These are phyloP conservation scores for Xylaria venustula DNA, from an alignment of 495 filamentous ascomycete genomes.

Conservation along the genomic window DNA sequence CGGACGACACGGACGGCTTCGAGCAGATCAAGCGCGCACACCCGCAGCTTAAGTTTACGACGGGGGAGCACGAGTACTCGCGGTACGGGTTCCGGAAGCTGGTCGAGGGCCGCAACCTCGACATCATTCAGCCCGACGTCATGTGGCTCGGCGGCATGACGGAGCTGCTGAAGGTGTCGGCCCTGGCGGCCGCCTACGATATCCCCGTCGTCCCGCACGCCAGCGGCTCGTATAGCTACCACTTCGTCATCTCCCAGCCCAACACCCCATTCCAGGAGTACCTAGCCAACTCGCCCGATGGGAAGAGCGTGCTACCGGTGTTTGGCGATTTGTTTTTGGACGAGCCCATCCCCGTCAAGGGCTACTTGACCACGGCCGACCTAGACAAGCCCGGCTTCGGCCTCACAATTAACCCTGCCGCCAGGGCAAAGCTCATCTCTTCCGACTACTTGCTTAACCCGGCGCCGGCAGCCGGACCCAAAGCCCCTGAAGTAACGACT, in stretches of 20 bases:
- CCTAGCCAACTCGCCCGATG: constrained; percentile 85
- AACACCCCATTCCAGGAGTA: constrained; percentile 96
- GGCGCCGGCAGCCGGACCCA: constrained; percentile 61
- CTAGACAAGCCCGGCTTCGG: constrained; percentile 91
- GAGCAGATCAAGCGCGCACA: constrained; percentile 84
- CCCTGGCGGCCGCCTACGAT: constrained; percentile 87
- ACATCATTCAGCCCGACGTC: constrained; percentile 92
- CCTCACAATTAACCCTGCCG: constrained; percentile 76
- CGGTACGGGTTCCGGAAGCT: constrained; percentile 92
- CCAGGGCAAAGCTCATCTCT: constrained; percentile 67
- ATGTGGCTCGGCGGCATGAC: constrained; percentile 97
- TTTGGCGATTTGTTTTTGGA: constrained; percentile 90
- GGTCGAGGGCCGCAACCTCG: constrained; percentile 84
- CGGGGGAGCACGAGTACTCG: constrained; percentile 92
- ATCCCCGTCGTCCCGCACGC: constrained; percentile 93
- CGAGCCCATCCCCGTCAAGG: constrained; percentile 82
- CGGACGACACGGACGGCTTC: constrained; percentile 89
- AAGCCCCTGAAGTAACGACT: constrained; percentile 12
- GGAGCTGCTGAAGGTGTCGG: constrained; percentile 83
- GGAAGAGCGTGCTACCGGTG: constrained; percentile 81
- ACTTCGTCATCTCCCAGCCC: constrained; percentile 86
- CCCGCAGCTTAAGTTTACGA: constrained; percentile 89
- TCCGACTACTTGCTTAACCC: constrained; percentile 69
- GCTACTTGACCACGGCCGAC: constrained; percentile 72
- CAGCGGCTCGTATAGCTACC: constrained; percentile 89